A percentile compares a stretch with the other conserved stretches of the same genome.
These are phyloP conservation scores for Linaria vulgaris DNA, from an alignment of 257 asterid genomes.

Conservation along the genomic window DNA sequence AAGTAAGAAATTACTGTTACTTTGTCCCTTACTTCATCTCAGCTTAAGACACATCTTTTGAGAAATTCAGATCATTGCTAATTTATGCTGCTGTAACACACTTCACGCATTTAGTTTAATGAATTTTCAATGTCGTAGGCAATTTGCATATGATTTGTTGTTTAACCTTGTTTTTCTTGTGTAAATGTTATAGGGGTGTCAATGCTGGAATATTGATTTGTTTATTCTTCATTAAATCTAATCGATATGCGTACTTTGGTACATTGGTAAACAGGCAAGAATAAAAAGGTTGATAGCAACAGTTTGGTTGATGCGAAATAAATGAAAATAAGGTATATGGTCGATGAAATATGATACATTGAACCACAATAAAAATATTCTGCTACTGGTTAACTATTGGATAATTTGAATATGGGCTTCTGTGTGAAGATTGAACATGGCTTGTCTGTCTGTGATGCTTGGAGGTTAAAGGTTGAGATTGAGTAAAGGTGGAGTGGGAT, in stretches of 20 bases:
- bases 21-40: slow-evolving; percentile 17
- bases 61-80: slow-evolving; percentile 12
- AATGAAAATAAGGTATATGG: neutral
- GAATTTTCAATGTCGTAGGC: neutral
- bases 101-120: neutral
- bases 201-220: slow-evolving; percentile 7
- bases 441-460: too few species aligned
- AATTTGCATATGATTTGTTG: neutral
- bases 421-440: too few species aligned
- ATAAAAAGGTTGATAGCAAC: neutral
- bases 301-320: neutral
- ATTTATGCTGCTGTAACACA: slow-evolving; percentile 2
- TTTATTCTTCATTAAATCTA: neutral
- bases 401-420: too few species aligned
- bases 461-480: too few species aligned
- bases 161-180: too few species aligned
- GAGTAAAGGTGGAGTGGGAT: too few species aligned
- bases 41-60: slow-evolving; percentile 9
- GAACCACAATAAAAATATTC: too few species aligned
- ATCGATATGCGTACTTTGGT: neutral
- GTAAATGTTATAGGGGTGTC: neutral
- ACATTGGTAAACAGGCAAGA: neutral
- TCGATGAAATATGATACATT: too few species aligned
- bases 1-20: slow-evolving; percentile 49
- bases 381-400: too few species aligned